Base-by-base conservation (phyloP, 345 rosid species). In the Salix koriyanagi region DNA sequence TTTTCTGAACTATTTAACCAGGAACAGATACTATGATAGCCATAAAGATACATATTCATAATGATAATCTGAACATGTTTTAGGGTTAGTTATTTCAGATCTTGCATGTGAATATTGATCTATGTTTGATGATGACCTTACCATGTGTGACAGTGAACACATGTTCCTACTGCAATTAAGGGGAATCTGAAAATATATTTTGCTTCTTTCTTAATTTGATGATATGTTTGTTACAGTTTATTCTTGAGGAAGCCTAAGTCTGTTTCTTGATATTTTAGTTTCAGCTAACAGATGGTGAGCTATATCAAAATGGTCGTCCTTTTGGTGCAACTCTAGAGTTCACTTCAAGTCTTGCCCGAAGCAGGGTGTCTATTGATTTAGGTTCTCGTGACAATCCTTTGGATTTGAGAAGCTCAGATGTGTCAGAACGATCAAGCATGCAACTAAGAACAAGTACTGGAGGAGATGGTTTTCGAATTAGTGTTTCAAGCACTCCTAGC, bases 401-500 rank as follows among this genome's bases (percentile, higher is more conserved):
- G 23, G 69, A 75, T 80, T 75, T 77, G 19, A 84, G 84, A 80
- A 78, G 90, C 87, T 86, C 96, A 88, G 96, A 91, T 93, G 99
- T 79, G 78, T 84, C 92, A 75, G 97, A 92, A 82, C 90, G 87
- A 79, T 86, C 89, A 89, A 94, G 77, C 85, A 95, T 95, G 99
- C 96, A 89, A 81, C 71, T 89, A 86, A 91, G 97, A 88, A 77
- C 90, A 80, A 93, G 94, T 83, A 80, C 79, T 84, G 91, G 78
- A 79, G 99, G 78, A 79, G 99, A 93, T 91, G 98, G 96, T 85
- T 89, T 91, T 72, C 90, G 99, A 71, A 80, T 93, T 71, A 95
- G 98, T 82, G 93, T 95, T 85, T 95, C 97, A 73, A 95, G 99
- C 85, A 86, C 96, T 71, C 97, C 97, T 71, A 93, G 99, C 81